Base-by-base conservation (phyloP, 352 stramenopile genomes). In the Blastocystis sp. region DNA sequence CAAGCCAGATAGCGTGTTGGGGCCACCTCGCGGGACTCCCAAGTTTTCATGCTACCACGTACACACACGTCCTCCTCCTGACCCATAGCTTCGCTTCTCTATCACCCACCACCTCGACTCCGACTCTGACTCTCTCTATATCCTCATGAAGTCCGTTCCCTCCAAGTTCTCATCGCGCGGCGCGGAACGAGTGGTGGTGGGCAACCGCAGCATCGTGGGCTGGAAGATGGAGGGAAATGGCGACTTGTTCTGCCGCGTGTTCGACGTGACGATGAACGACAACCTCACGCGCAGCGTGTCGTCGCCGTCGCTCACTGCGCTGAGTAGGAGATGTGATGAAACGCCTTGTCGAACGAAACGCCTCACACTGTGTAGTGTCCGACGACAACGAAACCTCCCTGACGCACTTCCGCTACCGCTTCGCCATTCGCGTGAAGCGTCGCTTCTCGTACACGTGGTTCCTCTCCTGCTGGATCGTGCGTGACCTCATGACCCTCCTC, bases 371-470 rank as follows among this genome's bases (percentile, higher is more conserved):
- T n/a, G 51, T 33, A 63, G 63, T n/a, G 33, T 35, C 16, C 26
- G 24, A 33, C 3, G 71, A 65, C 16, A 4, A 19, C 24, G 74
- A 67, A 1, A 51, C 21, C 4, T 70, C 74, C 10, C 33, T 85
- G 26, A 55, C 74, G 29, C 74, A 85, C 29, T 85, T 85, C n/a
- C 74, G 74, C 12, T 85, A 85, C 50, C 74, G 74, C 29, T 85
- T 85, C 41, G 74, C 74, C 31, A 85, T 85, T 24, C 74, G 74
- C 24, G 74, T 85, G 13, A 85, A 85, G 35, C 74, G 74, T n/a
- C 21, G 31, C 1, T 85, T 67, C 41, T 85, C 74, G 10, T 85
- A 85, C 31, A 85, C 55, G 45, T 85, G 74, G 74, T 67, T 51
- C 45, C 41, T 85, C 16, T 67, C 45, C 35, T 85, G 74, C 45